These are phyloP conservation scores for Jacaranda mimosifolia DNA, from an alignment of 257 asterid species.

Conservation along the genomic window DNA sequence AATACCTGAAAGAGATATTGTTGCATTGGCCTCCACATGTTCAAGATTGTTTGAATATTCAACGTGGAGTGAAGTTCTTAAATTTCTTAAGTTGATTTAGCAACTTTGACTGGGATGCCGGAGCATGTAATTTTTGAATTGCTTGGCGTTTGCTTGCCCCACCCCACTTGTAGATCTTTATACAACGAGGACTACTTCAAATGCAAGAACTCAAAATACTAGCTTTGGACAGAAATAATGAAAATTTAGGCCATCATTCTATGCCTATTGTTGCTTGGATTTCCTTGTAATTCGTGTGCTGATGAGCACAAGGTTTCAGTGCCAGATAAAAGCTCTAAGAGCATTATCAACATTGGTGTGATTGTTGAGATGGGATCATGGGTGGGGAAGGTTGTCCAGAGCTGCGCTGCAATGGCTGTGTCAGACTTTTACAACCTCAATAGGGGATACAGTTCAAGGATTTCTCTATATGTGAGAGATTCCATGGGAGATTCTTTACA, in stretches of 20 bases:
- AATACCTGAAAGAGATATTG: constrained; percentile 22
- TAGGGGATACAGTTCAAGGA: constrained; percentile 26
- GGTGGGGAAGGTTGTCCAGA: constrained; percentile 40
- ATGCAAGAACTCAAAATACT: constrained; percentile 8
- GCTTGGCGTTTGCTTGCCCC: neutral
- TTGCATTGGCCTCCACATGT: constrained; percentile 13
- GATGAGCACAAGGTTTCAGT: neutral
- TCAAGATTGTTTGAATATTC: neutral
- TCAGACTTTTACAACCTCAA: constrained; percentile 35
- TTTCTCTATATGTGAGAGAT: constrained; percentile 36
- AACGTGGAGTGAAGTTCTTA: neutral
- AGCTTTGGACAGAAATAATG: neutral
- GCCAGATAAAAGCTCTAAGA: constrained; percentile 11
- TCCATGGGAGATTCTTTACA: constrained; percentile 41
- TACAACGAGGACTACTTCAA: constrained; percentile 1
- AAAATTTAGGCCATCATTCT: constrained; percentile 4
- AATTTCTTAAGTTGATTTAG: neutral
- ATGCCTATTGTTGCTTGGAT: constrained; percentile 14
- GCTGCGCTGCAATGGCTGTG: constrained; percentile 38
- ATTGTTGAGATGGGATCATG: constrained; percentile 40
- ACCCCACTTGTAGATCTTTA: neutral
- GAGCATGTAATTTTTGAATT: neutral
- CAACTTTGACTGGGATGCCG: neutral
- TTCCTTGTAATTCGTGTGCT: neutral
- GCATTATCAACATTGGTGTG: constrained; percentile 34